phyloP scores from a whole-genome alignment of 176 grass and related monocot genomes.

The Thalia dealbata region DNA sequence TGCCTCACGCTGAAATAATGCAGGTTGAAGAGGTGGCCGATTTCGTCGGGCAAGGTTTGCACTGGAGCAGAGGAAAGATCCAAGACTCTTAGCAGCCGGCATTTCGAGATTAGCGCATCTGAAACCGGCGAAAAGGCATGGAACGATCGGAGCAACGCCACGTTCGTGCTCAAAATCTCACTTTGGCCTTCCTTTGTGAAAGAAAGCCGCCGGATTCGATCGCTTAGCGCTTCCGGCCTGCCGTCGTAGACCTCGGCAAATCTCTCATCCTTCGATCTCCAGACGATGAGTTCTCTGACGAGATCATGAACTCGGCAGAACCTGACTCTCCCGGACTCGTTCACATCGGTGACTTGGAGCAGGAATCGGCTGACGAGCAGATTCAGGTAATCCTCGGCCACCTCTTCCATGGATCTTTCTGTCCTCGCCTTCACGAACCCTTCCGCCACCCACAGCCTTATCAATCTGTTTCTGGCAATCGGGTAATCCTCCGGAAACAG shows the following conservation, averaged over 20 bases:
- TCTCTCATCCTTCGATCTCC: conserved; percentile 26
- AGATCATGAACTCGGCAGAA: conserved; percentile 42
- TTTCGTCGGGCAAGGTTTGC: conserved; percentile 12
- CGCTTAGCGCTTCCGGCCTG: not conserved
- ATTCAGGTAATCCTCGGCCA: conserved; percentile 36
- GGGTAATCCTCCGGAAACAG: conserved; percentile 35
- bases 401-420: conserved; percentile 31
- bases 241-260: conserved; percentile 18
- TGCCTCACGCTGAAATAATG: conserved; percentile 27
- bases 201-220: conserved; percentile 25
- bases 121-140: not conserved
- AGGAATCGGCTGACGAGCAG: conserved; percentile 34
- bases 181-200: not conserved
- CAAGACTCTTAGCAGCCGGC: conserved; percentile 27
- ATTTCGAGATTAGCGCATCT: not conserved
- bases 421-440: conserved; percentile 25
- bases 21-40: conserved; percentile 30
- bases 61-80: conserved; percentile 23
- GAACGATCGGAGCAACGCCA: conserved; percentile 1
- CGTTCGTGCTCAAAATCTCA: not conserved
- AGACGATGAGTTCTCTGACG: conserved; percentile 32
- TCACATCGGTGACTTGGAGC: conserved; percentile 28
- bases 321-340: conserved; percentile 25
- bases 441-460: conserved; percentile 52
- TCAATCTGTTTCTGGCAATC: conserved; percentile 31